phyloP scores from a whole-genome alignment of 148 eudicot species.

The Limonium bicolor region DNA sequence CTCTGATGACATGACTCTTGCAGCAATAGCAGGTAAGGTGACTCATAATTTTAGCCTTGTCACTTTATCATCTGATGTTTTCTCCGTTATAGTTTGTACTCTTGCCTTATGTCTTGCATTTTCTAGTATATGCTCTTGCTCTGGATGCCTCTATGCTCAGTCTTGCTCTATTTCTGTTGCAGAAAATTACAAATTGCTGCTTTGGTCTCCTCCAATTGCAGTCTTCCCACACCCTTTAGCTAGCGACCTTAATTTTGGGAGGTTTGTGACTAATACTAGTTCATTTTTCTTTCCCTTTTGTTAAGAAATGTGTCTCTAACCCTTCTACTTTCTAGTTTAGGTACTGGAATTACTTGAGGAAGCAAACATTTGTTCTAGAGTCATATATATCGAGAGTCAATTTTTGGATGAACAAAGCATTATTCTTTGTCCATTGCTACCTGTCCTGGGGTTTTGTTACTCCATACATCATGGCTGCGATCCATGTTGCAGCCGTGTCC shows the following conservation, averaged over 20 bases:
- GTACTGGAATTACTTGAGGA: conserved; percentile 99
- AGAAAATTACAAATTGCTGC: conserved; percentile 86
- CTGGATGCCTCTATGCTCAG: background rate
- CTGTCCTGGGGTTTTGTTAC: conserved; percentile 98
- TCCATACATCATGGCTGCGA: conserved; percentile 72
- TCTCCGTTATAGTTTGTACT: background rate
- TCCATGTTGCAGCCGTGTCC: conserved; percentile 65
- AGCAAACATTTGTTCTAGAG: conserved; percentile 95
- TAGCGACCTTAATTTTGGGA: conserved; percentile 80
- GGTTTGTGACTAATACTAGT: conserved; percentile 24
- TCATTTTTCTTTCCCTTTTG: background rate
- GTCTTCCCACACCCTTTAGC: conserved; percentile 98
- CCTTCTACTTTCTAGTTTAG: conserved; percentile 18
- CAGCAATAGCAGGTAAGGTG: conserved; percentile 80
- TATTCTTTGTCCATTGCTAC: conserved; percentile 78
- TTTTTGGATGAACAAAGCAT: conserved; percentile 89
- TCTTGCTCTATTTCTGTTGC: conserved; percentile 14
- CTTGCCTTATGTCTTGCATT: background rate
- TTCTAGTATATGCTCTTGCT: background rate
- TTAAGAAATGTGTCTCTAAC: conserved; percentile 1
- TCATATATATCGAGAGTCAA: conserved; percentile 74
- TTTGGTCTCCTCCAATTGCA: conserved; percentile 92
- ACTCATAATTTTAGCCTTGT: background rate
- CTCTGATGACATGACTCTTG: conserved; percentile 99
- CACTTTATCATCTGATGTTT: background rate